phyloP scores from a whole-genome alignment of 148 eudicot genomes.

The Cornus kousa region DNA sequence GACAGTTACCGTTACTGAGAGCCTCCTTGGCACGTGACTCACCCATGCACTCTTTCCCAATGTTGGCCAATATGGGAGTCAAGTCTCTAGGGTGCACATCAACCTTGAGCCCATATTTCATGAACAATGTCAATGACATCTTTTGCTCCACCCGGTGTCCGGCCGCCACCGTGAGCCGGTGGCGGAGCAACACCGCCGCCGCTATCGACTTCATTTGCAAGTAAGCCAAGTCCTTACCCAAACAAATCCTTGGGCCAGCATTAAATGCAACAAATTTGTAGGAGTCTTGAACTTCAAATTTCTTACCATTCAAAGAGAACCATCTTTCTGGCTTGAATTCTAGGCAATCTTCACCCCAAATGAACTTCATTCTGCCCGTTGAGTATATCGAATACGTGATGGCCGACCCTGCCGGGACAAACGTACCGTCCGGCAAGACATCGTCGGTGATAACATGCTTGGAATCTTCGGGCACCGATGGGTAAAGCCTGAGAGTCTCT shows the following conservation, averaged over 20 bases:
- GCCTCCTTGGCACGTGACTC: not conserved
- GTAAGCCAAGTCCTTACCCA: constrained; percentile 84
- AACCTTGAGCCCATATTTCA: constrained; percentile 78
- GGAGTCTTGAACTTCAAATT: constrained; percentile 44
- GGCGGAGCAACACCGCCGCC: constrained; percentile 71
- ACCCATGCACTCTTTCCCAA: constrained; percentile 14
- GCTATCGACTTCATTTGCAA: constrained; percentile 86
- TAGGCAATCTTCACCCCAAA: constrained; percentile 80
- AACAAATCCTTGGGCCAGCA: constrained; percentile 85
- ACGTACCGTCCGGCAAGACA: constrained; percentile 74
- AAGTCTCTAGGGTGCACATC: constrained; percentile 70
- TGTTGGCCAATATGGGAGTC: constrained; percentile 41
- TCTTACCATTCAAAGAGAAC: constrained; percentile 55
- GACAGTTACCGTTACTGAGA: not conserved
- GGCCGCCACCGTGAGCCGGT: constrained; percentile 54
- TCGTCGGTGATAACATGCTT: constrained; percentile 71
- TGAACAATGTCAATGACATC: constrained; percentile 83
- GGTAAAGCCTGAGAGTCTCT: constrained; percentile 78
- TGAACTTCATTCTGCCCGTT: constrained; percentile 66
- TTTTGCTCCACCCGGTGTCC: constrained; percentile 90
- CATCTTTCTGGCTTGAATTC: constrained; percentile 86
- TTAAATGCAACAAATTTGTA: constrained; percentile 78
- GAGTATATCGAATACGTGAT: constrained; percentile 88
- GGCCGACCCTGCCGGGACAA: constrained; percentile 74
- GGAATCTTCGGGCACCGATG: constrained; percentile 86